A percentile compares a stretch with the other conserved stretches of the same genome.
These are phyloP conservation scores for Xerocomellus dryophilus DNA, from an alignment of 768 basidiomycete species.

Conservation along the genomic window DNA sequence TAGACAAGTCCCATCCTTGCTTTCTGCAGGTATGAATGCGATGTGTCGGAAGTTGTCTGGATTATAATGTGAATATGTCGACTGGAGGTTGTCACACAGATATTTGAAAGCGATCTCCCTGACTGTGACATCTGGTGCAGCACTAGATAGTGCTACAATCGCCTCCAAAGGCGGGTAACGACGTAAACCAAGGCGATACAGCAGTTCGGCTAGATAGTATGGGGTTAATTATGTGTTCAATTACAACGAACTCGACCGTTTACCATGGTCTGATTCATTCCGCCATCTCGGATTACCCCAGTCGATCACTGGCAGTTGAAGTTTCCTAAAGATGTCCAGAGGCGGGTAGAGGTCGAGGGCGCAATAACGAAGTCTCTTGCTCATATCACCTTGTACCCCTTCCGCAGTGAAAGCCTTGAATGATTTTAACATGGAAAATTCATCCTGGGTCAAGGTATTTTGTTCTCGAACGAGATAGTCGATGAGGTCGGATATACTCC, in stretches of 20 bases:
- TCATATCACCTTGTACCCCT: neutral
- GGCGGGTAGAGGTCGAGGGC: slow-evolving; percentile 85
- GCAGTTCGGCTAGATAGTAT: slow-evolving; percentile 30
- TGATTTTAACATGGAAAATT: neutral
- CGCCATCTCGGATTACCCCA: slow-evolving; percentile 80
- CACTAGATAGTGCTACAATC: slow-evolving; percentile 57
- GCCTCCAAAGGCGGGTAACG: slow-evolving; percentile 58
- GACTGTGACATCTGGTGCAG: slow-evolving; percentile 41
- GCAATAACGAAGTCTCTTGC: slow-evolving; percentile 18
- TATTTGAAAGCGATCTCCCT: slow-evolving; percentile 67
- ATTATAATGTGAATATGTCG: slow-evolving; percentile 44
- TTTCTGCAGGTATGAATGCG: slow-evolving; percentile 2
- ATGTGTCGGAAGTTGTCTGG: slow-evolving; percentile 33
- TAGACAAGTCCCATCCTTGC: neutral
- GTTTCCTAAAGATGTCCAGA: slow-evolving; percentile 54
- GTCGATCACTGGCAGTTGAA: slow-evolving; percentile 77
- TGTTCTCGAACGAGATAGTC: slow-evolving; percentile 2
- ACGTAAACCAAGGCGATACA: neutral
- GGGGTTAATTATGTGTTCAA: neutral
- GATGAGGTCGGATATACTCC: slow-evolving; percentile 3
- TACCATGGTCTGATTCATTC: neutral
- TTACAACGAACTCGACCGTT: slow-evolving; percentile 26
- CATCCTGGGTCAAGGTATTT: neutral
- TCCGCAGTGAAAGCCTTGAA: slow-evolving; percentile 52
- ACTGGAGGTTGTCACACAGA: slow-evolving; percentile 36